phyloP scores from a whole-genome alignment of 306 rosid species.

The Canavalia gladiata region DNA sequence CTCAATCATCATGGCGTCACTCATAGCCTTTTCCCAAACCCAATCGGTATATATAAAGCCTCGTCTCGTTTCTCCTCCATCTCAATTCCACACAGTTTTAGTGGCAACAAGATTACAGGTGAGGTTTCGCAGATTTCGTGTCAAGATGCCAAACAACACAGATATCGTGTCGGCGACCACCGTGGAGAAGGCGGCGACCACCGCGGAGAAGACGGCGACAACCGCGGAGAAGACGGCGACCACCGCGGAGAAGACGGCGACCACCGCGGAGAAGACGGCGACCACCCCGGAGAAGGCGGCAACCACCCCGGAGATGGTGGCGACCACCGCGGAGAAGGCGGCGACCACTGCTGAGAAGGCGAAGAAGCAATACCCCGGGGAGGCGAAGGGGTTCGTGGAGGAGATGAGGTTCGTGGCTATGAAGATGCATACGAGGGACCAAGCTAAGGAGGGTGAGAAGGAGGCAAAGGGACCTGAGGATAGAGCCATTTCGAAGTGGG shows the following conservation, averaged over 20 bases:
- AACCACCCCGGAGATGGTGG: background rate
- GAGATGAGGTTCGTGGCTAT: conserved; percentile 99
- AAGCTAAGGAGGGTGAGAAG: conserved; percentile 95
- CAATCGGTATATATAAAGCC: conserved; percentile 53
- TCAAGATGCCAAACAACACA: conserved; percentile 50
- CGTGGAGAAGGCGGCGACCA: conserved; percentile 85
- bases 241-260: conserved; percentile 97
- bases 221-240: conserved; percentile 79
- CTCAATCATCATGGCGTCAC: conserved; percentile 71
- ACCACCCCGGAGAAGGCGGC: conserved; percentile 54
- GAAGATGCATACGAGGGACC: conserved; percentile 91
- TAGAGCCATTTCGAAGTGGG: conserved; percentile 76
- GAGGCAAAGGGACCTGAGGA: conserved; percentile 81
- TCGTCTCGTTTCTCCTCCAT: conserved; percentile 9
- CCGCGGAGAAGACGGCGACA: conserved; percentile 97
- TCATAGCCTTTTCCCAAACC: conserved; percentile 58
- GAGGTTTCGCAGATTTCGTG: background rate
- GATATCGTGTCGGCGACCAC: conserved; percentile 69
- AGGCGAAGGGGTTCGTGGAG: conserved; percentile 93
- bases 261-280: conserved; percentile 65
- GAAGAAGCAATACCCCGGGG: conserved; percentile 86
- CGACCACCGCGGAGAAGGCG: conserved; percentile 61
- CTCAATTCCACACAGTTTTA: conserved; percentile 43
- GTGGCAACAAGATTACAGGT: conserved; percentile 34
- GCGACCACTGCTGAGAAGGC: conserved; percentile 83